Evolutionary conservation across 306 rosid genomes (phyloP), one percentile per base, ranked within the genome.

Genomic region (Trifolium repens): DNA sequence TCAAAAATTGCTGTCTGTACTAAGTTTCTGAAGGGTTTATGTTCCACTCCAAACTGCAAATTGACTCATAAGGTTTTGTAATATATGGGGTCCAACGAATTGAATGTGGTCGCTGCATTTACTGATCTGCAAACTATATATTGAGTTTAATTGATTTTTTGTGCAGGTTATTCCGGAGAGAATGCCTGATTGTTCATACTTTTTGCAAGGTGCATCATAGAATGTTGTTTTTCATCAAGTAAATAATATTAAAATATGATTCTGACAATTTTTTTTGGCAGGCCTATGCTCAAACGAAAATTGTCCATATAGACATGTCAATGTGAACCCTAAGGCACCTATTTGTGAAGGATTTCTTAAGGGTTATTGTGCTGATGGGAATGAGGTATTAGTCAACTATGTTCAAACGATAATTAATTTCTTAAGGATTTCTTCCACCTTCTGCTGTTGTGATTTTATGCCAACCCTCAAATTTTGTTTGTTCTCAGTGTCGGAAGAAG

Each of bases 1-100:
- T 94, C 97, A 80, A 94, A 94, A 88, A 79, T 94, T 75, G 99
- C 96, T 53, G 99, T 94, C 82, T 92, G 97, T 81, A 94, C 98
- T 60, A 94, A 92, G 90, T 94, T 90, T 88, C 84, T 94, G 82
- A 89, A 92, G 34, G 99, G 93, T 70, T 88, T 87, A 82, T 94
- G 99, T 82, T 90, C 91, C 75, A 85, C 89, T 69, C 80, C 90
- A 81, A 88, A 71, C 88, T 94, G 98, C 96, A 92, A 89, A 80
- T 87, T 94, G 91, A 92, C 99, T 77, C 99, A 94, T 66, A 83
- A 94, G 99, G 99, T 94, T 87, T 74, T 78, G 76, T 81, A 49
- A 77, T 44, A 74, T 19, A 69, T 66, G 62, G 59, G 71, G 65
- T 78, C 75, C 70, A 75, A 55, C 52, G 34, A 79, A 62, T 81